Evolutionary conservation across 2,329 filamentous ascomycete species (phyloP), one percentile per base, ranked within the genome.

Genomic region (Diaporthe longicolla): DNA sequence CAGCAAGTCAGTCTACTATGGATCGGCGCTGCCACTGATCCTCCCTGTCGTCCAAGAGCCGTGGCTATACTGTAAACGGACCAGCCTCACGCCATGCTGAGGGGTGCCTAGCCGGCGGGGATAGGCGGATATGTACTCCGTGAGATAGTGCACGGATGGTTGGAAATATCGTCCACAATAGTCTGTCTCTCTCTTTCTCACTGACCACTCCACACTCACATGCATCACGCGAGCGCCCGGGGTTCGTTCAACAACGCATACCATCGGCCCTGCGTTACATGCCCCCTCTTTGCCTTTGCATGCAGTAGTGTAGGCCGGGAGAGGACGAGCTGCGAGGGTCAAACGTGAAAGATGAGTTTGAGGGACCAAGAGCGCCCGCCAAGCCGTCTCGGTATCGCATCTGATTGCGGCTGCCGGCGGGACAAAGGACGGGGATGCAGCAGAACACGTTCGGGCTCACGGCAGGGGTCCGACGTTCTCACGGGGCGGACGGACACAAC

Each of bases 321-420:
- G 40, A 43, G 10, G 35, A 5, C 4, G 32, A 26, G 21, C 45
- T 40, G 35, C 21, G 35, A 17, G 35, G n/a, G 8, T 48, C 40
- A 63, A 48, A 48, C 59, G 29, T 11, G n/a, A 61, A 29, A 29
- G 37, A 63, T 15, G 40, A 48, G 43, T 65, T 35, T 48, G 43
- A 24, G 61, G n/a, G n/a, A 29, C 48, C 48, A 40, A 54, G 63
- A 68, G 45, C 63, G 48, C 63, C 32, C 48, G 45, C 63, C 63
- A 54, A 54, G 63, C 0, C 63, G 29, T 68, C 63, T 54, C 48
- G 63, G 63, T 68, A 68, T 54, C 63, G 63, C 63, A 68, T 54
- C 63, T 54, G 63, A 68, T 40, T 68, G 48, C 63, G 63, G 48
- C 32, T 24, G 63, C 63, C 61, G 61, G 61, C 61, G 61, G 45